Percentiles rank a stretch among this genome's conserved stretches.
These are phyloP conservation scores for Apophysomyces sp. DNA, from an alignment of 371 early-diverging fungal species.

Conservation along the genomic window DNA sequence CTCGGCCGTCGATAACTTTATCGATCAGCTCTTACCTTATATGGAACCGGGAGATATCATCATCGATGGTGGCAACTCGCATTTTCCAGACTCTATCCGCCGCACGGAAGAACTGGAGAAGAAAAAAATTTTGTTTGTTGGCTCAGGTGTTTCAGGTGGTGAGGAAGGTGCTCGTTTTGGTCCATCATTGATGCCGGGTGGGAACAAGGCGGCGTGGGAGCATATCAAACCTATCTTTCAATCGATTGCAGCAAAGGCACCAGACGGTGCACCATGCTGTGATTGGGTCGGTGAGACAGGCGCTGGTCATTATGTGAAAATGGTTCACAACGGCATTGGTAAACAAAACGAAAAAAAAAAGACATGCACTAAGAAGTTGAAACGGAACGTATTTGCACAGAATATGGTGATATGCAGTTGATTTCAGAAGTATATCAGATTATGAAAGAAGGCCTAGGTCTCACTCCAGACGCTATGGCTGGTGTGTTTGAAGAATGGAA, in stretches of 20 bases:
- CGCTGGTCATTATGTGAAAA: conserved; percentile 99
- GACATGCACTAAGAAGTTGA: not conserved
- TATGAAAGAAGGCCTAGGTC: conserved; percentile 82
- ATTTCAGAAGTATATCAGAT: conserved; percentile 97
- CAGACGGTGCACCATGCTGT: conserved; percentile 93
- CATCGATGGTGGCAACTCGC: conserved; percentile 99
- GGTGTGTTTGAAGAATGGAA: conserved; percentile 93
- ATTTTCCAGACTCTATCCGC: conserved; percentile 97
- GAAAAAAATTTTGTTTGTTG: conserved; percentile 93
- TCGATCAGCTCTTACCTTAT: conserved; percentile 82
- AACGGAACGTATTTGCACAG: conserved; percentile 31
- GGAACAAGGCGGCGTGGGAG: conserved; percentile 91
- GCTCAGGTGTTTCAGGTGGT: conserved; percentile 99
- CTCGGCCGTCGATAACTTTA: conserved; percentile 93
- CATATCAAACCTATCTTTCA: conserved; percentile 94
- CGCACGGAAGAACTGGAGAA: conserved; percentile 83
- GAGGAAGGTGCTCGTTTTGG: conserved; percentile 99
- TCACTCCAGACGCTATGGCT: conserved; percentile 85
- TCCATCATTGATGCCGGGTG: conserved; percentile 99
- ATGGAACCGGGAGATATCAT: conserved; percentile 94
- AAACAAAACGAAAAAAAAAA: conserved; percentile 8
- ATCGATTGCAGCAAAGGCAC: conserved; percentile 90
- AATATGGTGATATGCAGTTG: conserved; percentile 99
- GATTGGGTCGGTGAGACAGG: conserved; percentile 99
- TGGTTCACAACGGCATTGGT: conserved; percentile 99